Evolutionary conservation across 352 stramenopile species (phyloP).

Genomic region (Phytopythium helicoides): DNA sequence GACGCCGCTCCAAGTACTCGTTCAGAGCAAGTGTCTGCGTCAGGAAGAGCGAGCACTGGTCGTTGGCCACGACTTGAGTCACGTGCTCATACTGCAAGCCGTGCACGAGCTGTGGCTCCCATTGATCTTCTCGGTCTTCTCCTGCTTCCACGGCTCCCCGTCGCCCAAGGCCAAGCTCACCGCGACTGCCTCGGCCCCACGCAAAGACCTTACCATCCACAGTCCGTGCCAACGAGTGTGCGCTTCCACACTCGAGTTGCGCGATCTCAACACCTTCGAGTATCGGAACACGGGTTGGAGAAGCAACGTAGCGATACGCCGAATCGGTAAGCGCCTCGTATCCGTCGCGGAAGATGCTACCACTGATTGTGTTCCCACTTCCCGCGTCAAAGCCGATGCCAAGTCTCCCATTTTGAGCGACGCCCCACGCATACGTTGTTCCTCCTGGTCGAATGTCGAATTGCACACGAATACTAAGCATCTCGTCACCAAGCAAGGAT

Average conservation of each 20-base stretch:
- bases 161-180: constrained; percentile 24
- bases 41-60: constrained; percentile 54
- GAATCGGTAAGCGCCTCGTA: constrained; percentile 74
- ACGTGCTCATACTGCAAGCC: constrained; percentile 53
- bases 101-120: constrained; percentile 36
- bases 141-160: not conserved
- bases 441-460: constrained; percentile 47
- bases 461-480: constrained; percentile 40
- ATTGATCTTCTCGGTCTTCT: constrained; percentile 27
- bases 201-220: constrained; percentile 45
- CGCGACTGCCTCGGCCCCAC: constrained; percentile 50
- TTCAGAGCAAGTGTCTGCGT: constrained; percentile 35
- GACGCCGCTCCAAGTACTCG: constrained; percentile 42
- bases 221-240: constrained; percentile 59
- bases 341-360: constrained; percentile 43
- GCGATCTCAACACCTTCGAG: constrained; percentile 49
- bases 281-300: constrained; percentile 32
- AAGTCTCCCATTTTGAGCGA: constrained; percentile 53
- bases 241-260: constrained; percentile 44
- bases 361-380: not conserved
- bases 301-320: constrained; percentile 49
- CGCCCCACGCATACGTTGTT: constrained; percentile 65
- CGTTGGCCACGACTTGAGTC: constrained; percentile 44
- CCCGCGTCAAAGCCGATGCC: constrained; percentile 34
- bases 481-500: constrained; percentile 19